phyloP scores from a whole-genome alignment of 2,329 filamentous ascomycete genomes.

The Colletotrichum theobromicola region DNA sequence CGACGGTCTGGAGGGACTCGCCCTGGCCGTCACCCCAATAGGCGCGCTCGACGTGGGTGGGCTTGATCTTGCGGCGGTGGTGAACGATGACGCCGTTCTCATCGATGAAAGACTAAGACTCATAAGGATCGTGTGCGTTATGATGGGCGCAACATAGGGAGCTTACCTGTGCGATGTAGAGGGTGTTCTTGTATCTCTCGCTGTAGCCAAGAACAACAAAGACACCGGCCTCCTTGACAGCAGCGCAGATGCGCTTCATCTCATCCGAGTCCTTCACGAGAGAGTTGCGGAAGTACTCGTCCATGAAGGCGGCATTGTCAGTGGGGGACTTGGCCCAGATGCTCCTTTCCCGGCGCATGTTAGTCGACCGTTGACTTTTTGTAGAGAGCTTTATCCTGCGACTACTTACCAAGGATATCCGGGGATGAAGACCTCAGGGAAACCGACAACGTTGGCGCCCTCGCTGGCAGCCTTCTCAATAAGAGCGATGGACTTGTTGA shows the following conservation, averaged over 20 bases:
- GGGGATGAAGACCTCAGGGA: slow-evolving; percentile 50
- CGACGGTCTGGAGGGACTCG: slow-evolving; percentile 59
- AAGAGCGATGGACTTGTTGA: slow-evolving; percentile 39
- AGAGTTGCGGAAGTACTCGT: slow-evolving; percentile 51
- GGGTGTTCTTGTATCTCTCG: slow-evolving; percentile 48
- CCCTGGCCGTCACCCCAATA: slow-evolving; percentile 62
- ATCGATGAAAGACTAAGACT: slow-evolving; percentile 53
- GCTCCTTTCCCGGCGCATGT: slow-evolving; percentile 23
- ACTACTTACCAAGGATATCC: slow-evolving; percentile 49
- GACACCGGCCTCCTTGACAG: slow-evolving; percentile 50
- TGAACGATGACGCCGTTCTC: slow-evolving; percentile 48
- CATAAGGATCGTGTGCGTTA: not conserved
- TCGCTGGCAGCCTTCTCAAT: slow-evolving; percentile 35
- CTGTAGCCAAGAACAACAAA: slow-evolving; percentile 53
- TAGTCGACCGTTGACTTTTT: not conserved
- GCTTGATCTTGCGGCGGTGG: slow-evolving; percentile 56
- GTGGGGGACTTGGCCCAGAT: slow-evolving; percentile 30
- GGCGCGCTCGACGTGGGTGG: slow-evolving; percentile 51
- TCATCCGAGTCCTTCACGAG: slow-evolving; percentile 42
- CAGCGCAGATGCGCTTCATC: slow-evolving; percentile 47
- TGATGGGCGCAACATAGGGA: accelerated
- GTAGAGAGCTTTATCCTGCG: not conserved
- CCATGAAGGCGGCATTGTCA: slow-evolving; percentile 42
- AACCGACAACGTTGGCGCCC: slow-evolving; percentile 40
- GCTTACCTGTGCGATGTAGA: slow-evolving; percentile 50